A percentile compares a stretch with the other conserved stretches of the same genome.
Conservation (phyloP, 805 yeast genomes). For the Zygotorulaspora chibaensis region DNA sequence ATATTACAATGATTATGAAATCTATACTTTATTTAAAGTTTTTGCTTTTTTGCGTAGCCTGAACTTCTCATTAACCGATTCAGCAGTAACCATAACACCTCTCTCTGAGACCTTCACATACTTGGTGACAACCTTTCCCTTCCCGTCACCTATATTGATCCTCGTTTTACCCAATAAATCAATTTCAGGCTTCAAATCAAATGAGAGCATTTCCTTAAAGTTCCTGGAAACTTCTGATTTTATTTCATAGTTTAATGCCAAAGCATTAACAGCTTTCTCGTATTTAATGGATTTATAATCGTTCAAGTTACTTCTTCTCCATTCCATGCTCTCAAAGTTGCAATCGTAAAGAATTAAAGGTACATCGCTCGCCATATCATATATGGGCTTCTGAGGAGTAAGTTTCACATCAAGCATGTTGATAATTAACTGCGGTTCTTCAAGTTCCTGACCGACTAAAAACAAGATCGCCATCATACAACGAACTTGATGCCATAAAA, state of each 20-base stretch:
- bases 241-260: conserved; percentile 53
- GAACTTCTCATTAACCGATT: conserved; percentile 63
- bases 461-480: conserved; percentile 87
- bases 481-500: conserved; percentile 96
- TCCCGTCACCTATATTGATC: conserved; percentile 74
- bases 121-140: conserved; percentile 51
- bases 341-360: conserved; percentile 89
- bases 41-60: conserved; percentile 38
- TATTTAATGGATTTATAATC: conserved; percentile 42
- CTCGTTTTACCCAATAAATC: conserved; percentile 29
- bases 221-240: conserved; percentile 51
- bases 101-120: conserved; percentile 59
- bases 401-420: conserved; percentile 54
- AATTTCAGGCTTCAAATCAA: conserved; percentile 10
- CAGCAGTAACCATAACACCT: conserved; percentile 58
- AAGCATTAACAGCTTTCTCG: conserved; percentile 43
- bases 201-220: conserved; percentile 39
- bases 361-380: conserved; percentile 84
- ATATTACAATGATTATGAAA: not conserved
- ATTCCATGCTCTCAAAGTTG: conserved; percentile 63
- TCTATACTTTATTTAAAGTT: conserved; percentile 1
- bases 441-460: conserved; percentile 74
- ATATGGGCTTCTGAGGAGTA: conserved; percentile 67
- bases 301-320: conserved; percentile 40
- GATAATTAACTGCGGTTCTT: conserved; percentile 52